Base-by-base conservation (phyloP, 495 filamentous ascomycete genomes). In the Penicillium argentinense region DNA sequence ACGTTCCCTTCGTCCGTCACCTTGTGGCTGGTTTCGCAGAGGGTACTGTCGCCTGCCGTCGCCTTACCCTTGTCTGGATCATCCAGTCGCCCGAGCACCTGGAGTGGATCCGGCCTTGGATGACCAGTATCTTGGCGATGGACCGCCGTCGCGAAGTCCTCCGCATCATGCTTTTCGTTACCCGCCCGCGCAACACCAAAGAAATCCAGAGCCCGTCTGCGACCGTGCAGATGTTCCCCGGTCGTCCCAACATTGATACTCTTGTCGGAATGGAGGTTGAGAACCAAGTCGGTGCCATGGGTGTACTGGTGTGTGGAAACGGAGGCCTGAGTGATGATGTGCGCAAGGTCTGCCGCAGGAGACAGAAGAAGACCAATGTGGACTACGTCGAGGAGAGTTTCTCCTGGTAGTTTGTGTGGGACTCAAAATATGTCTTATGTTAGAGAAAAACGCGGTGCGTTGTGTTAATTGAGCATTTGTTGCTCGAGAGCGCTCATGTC, bases 61-160 rank as follows among this genome's bases (percentile, higher is more conserved):
- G 82, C 26, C 69, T 97, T 28, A 84, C 82, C 1, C 82, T 98
- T 22, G 81, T 96, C 47, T 97, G 93, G 93, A 83, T 95, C 56
- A 85, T 97, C 47, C 88, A 90, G 47, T 87, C 90, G 29, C 83
- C 83, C 9, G 89, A 95, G 45, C 81, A 91, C 49, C 75, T 96
- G 9, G 89, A 95, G 66, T 98, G 93, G 93, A 88, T 91, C 54
- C 78, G 87, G 5, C 86, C 88, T 11, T 97, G 88, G 88, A 95
- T 98, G 87, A 90, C 90, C 47, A 75, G 77, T 51, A 85, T 97
- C 42, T 72, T 97, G 45, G 76, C 75, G 29, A 84, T 96, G 84
- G 83, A 87, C 7, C 73, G 80, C 33, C 83, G 91, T 3, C 75
- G 86, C 17, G 87, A 92, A 12, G 72, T 95, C 3, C 80, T 97